phyloP scores from a whole-genome alignment of 805 yeast species.

The Blastobotrys chiropterorum region DNA sequence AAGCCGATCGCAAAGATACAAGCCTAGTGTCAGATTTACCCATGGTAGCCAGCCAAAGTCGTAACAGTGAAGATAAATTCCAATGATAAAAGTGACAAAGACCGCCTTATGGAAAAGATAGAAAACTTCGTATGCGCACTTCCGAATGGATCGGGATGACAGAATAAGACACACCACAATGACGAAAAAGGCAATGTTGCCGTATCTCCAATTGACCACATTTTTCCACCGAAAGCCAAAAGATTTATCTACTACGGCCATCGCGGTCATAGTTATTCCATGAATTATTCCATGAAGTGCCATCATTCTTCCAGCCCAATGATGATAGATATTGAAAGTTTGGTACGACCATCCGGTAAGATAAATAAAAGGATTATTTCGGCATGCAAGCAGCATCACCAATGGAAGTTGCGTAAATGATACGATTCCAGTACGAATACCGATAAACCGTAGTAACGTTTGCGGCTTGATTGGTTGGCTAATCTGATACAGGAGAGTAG shows the following conservation, averaged over 20 bases:
- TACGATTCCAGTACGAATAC: conserved; percentile 36
- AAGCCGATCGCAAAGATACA: conserved; percentile 66
- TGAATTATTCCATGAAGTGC: conserved; percentile 49
- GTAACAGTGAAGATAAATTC: conserved; percentile 48
- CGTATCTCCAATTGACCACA: conserved; percentile 25
- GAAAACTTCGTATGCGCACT: conserved; percentile 50
- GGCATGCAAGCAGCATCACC: conserved; percentile 54
- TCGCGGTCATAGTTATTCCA: conserved; percentile 23
- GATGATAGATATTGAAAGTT: conserved; percentile 56
- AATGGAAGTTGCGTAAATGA: conserved; percentile 44
- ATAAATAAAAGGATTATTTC: conserved; percentile 62
- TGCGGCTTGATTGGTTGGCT: not conserved
- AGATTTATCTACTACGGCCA: conserved; percentile 15
- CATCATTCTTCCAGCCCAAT: conserved; percentile 53
- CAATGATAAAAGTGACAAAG: conserved; percentile 47
- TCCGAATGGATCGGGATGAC: conserved; percentile 46
- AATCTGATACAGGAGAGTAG: conserved; percentile 16
- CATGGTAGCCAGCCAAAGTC: conserved; percentile 26
- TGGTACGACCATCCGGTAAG: conserved; percentile 58
- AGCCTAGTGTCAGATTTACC: conserved; percentile 46
- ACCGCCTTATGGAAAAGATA: conserved; percentile 47
- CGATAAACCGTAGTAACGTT: conserved; percentile 18
- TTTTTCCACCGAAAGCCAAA: conserved; percentile 10
- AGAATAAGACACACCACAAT: conserved; percentile 42
- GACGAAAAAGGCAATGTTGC: conserved; percentile 37